Evolutionary conservation across 371 early-diverging fungal genomes (phyloP), one percentile per base, ranked within the genome.

Genomic region (Syncephalis plumigaleata): DNA sequence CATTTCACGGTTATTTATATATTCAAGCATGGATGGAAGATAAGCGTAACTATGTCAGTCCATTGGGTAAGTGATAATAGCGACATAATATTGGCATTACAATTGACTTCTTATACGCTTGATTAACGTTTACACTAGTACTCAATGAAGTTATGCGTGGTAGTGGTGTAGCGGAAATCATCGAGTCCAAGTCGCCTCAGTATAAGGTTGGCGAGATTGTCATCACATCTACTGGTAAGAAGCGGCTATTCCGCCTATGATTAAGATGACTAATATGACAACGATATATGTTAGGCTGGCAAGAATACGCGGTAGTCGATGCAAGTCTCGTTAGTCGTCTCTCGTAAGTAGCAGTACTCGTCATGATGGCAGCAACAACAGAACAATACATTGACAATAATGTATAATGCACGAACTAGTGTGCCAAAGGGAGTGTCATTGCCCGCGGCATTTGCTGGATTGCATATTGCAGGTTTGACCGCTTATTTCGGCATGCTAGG

Each of bases 381-480:
- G n/a, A n/a, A n/a, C n/a, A n/a, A n/a, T n/a, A n/a, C n/a, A n/a
- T n/a, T n/a, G n/a, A n/a, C n/a, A n/a, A n/a, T n/a, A n/a, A n/a
- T n/a, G n/a, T n/a, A n/a, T n/a, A n/a, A n/a, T n/a, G n/a, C n/a
- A n/a, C n/a, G n/a, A n/a, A n/a, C n/a, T n/a, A n/a, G 31, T 4
- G 11, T 31, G 11, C 31, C 11, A 4, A 31, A 31, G 15, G 8
- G 15, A 4, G 22, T 40, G 8, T 15, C 42, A 18, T 23, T 42
- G 2, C 18, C 49, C 15, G 27, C 15, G n/a, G 22, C 26, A n/a
- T 17, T 42, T 24, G 61, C 60, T 9, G 49, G 57, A 40, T 49
- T 61, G 42, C 77, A 82, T 25, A 54, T 70, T 63, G 71, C 77
- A n/a, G 75, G 78, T 13, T 48, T 71, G 51, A 82, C 81, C 13